These are phyloP conservation scores for Ballota nigra DNA, from an alignment of 257 asterid species.

Conservation along the genomic window DNA sequence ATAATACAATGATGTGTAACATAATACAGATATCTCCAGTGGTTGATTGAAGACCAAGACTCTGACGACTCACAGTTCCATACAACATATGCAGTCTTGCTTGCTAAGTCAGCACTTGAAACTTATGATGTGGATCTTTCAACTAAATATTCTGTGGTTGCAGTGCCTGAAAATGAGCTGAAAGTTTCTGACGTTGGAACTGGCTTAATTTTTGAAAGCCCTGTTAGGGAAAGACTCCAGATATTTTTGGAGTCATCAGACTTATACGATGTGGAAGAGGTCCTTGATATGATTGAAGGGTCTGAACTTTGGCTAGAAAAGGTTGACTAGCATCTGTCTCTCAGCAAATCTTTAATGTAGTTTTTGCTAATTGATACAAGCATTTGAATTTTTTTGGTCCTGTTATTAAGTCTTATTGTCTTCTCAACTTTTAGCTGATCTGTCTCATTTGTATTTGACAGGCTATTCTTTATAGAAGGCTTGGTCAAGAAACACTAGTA, in stretches of 20 bases:
- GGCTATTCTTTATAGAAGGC: slow-evolving; percentile 97
- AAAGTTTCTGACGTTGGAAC: slow-evolving; percentile 33
- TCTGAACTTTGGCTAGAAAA: slow-evolving; percentile 96
- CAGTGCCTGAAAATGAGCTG: slow-evolving; percentile 33
- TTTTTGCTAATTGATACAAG: slow-evolving; percentile 11
- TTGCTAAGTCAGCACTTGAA: slow-evolving; percentile 85
- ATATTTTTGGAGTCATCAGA: slow-evolving; percentile 82
- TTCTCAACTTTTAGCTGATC: background rate
- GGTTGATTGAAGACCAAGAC: slow-evolving; percentile 95
- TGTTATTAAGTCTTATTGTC: background rate
- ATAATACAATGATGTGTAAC: slow-evolving; percentile 1
- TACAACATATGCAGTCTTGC: slow-evolving; percentile 81
- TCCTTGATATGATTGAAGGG: slow-evolving; percentile 82
- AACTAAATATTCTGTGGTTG: slow-evolving; percentile 35
- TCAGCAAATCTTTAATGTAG: background rate
- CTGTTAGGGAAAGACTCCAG: slow-evolving; percentile 85
- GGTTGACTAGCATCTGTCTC: slow-evolving; percentile 40
- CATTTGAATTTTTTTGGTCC: background rate
- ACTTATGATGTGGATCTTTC: slow-evolving; percentile 49
- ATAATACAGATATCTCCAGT: slow-evolving; percentile 82
- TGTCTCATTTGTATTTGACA: slow-evolving; percentile 40
- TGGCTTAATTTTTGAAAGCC: slow-evolving; percentile 62
- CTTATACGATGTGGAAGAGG: slow-evolving; percentile 82
- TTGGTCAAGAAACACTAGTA: slow-evolving; percentile 85
- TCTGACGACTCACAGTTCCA: slow-evolving; percentile 75